Evolutionary conservation across 73 alveolate species (phyloP).

Genomic region (Blepharisma stoltei): DNA sequence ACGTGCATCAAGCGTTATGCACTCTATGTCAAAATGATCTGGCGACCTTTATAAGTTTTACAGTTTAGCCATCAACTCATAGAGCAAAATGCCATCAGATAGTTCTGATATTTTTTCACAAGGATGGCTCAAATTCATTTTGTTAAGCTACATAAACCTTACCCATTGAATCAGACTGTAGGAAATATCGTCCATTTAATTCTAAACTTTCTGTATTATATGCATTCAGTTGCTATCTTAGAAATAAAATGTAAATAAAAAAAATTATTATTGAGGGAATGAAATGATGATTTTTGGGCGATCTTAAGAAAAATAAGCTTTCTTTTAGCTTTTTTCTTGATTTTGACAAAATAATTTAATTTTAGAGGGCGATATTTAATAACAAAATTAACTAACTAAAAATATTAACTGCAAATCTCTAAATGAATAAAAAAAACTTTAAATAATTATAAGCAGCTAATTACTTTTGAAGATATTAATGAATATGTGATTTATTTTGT

Average conservation of each 20-base stretch:
- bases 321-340: not conserved
- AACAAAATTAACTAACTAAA: not conserved
- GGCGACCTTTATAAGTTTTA: not conserved
- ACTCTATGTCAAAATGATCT: constrained; percentile 9
- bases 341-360: not conserved
- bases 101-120: constrained; percentile 11
- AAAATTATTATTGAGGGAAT: not conserved
- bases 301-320: not conserved
- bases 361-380: not conserved
- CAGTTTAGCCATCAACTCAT: constrained; percentile 1
- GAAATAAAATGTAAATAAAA: not conserved
- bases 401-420: not conserved
- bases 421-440: no score
- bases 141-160: not conserved
- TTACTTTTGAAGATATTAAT: no score
- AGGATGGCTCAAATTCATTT: not conserved
- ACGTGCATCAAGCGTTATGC: not conserved
- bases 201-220: not conserved
- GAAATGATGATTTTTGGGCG: not conserved
- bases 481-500: no score
- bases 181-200: constrained; percentile 9
- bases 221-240: not conserved
- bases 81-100: constrained; percentile 4
- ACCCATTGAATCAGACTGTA: not conserved
- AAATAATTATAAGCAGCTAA: no score